These are phyloP conservation scores for Lagerstroemia speciosa DNA, from an alignment of 345 rosid species.

Conservation along the genomic window DNA sequence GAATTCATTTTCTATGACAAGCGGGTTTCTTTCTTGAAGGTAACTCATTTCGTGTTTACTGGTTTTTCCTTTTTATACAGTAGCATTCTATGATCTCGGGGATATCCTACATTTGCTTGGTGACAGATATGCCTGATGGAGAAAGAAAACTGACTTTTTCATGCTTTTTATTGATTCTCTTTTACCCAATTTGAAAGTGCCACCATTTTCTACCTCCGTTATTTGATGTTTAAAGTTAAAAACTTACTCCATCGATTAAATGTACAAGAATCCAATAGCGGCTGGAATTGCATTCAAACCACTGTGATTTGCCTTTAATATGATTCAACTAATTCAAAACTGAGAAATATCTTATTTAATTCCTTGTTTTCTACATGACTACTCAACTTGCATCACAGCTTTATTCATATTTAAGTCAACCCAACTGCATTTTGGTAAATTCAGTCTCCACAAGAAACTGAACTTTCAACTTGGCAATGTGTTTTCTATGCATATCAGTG, in stretches of 20 bases:
- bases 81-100: too few species aligned
- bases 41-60: constrained; percentile 9
- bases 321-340: background rate
- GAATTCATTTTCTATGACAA: constrained; percentile 73
- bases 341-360: background rate
- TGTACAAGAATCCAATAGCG: background rate
- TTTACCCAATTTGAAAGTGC: background rate
- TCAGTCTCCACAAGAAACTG: background rate
- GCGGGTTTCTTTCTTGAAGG: constrained; percentile 71
- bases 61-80: background rate
- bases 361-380: too few species aligned
- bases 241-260: background rate
- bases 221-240: background rate
- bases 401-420: background rate
- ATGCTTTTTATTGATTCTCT: background rate
- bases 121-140: background rate
- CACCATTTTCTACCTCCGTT: background rate
- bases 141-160: background rate
- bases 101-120: background rate
- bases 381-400: too few species aligned
- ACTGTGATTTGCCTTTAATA: background rate
- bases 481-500: background rate
- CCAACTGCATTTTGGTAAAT: background rate
- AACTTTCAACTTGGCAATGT: background rate
- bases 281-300: background rate